Percentiles rank a stretch among this genome's conserved stretches.
phyloP scores from a whole-genome alignment of 169 alveolate genomes.

The Plasmodium gonderi region DNA sequence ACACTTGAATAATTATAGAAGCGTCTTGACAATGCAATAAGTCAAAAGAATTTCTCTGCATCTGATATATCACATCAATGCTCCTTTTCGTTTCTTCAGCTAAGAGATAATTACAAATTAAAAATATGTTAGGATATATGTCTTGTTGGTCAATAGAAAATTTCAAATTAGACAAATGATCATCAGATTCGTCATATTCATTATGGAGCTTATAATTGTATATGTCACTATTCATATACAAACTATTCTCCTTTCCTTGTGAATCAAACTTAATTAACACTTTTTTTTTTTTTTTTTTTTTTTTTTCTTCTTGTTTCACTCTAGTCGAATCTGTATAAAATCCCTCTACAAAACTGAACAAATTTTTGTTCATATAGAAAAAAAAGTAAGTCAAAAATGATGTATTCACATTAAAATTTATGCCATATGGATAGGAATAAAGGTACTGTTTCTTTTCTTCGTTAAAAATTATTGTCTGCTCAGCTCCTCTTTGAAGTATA shows the following conservation, averaged over 20 bases:
- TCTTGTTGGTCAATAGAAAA: conserved; percentile 4
- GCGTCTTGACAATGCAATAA: conserved; percentile 12
- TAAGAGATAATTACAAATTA: conserved; percentile 39
- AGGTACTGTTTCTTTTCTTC: conserved; percentile 40
- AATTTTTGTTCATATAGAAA: conserved; percentile 21
- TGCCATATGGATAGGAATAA: conserved; percentile 1
- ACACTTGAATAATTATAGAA: conserved; percentile 40
- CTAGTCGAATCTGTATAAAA: background rate
- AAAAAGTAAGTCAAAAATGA: conserved; percentile 50
- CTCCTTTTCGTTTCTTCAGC: conserved; percentile 46
- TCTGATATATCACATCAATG: background rate
- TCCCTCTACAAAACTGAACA: conserved; percentile 23
- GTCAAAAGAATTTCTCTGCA: conserved; percentile 12
- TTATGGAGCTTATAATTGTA: conserved; percentile 32
- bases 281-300: background rate
- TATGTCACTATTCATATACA: conserved; percentile 54
- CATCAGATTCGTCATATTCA: background rate
- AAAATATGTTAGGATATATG: conserved; percentile 48
- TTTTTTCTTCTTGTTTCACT: background rate
- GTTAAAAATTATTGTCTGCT: conserved; percentile 21
- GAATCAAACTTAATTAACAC: background rate
- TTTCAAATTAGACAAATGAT: background rate
- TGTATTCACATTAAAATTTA: conserved; percentile 35
- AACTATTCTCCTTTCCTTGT: conserved; percentile 17
- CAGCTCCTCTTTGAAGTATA: conserved; percentile 62